Conservation (phyloP, 2,329 filamentous ascomycete genomes). For the Ophiostoma sp. region DNA sequence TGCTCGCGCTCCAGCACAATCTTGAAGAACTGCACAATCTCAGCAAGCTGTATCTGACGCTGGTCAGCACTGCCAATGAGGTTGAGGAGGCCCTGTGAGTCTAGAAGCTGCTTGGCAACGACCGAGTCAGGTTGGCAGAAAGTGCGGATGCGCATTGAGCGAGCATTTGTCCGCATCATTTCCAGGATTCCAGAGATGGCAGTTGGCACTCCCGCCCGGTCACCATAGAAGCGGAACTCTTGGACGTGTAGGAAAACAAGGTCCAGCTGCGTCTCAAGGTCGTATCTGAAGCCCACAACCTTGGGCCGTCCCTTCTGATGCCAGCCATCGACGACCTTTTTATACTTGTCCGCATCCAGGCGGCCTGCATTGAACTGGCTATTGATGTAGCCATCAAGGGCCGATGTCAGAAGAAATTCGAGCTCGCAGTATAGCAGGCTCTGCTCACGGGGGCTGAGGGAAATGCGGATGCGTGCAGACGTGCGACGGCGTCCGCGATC, state of each 20-base stretch:
- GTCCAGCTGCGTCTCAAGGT: conserved; percentile 56
- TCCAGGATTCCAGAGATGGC: conserved; percentile 46
- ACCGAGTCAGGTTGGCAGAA: conserved; percentile 55
- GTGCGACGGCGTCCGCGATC: conserved; percentile 30
- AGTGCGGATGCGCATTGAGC: conserved; percentile 49
- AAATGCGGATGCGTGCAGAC: conserved; percentile 40
- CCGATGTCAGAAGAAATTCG: conserved; percentile 49
- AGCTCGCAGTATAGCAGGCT: conserved; percentile 55
- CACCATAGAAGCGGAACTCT: conserved; percentile 52
- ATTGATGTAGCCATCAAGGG: conserved; percentile 48
- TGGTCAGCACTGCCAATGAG: conserved; percentile 43
- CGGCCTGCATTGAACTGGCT: conserved; percentile 52
- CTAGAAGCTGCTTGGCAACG: conserved; percentile 53
- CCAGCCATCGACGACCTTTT: conserved; percentile 49
- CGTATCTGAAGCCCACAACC: conserved; percentile 54
- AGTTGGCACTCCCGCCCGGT: conserved; percentile 38
- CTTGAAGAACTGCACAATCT: conserved; percentile 52
- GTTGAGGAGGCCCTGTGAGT: conserved; percentile 47
- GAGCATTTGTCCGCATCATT: conserved; percentile 48
- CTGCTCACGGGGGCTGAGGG: conserved; percentile 51
- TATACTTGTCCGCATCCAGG: conserved; percentile 46
- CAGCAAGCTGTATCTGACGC: conserved; percentile 43
- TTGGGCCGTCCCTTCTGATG: conserved; percentile 47
- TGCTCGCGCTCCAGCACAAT: conserved; percentile 45
- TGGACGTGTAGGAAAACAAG: conserved; percentile 46